Evolutionary conservation across 2,329 filamentous ascomycete species (phyloP).

Genomic region (Fusarium mangiferae): DNA sequence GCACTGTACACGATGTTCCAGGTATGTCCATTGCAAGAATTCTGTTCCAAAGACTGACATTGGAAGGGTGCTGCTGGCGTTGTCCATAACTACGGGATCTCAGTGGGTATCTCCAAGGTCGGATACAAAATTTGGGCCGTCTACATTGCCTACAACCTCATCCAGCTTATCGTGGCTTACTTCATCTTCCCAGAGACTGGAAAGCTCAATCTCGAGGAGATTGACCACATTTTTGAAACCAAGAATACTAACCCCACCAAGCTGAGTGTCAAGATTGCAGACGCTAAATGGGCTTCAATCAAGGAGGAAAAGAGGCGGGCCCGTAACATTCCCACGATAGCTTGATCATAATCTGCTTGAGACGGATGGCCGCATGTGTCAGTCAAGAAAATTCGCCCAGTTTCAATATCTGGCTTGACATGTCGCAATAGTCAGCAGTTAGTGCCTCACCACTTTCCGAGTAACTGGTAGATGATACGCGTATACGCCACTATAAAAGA

Average conservation of each 20-base stretch:
- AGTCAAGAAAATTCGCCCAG: background rate
- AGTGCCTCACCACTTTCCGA: background rate
- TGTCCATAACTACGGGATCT: conserved; percentile 38
- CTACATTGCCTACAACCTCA: conserved; percentile 35
- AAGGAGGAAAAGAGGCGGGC: conserved; percentile 21
- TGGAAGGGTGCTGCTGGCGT: conserved; percentile 33
- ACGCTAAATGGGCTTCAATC: conserved; percentile 24
- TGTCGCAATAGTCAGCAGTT: background rate
- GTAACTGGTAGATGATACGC: background rate
- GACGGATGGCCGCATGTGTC: too few relatives aligned
- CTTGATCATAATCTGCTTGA: background rate
- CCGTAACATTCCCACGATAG: background rate
- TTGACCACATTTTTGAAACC: conserved; percentile 42
- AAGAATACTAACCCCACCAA: conserved; percentile 17
- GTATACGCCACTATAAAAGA: background rate
- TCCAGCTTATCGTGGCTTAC: conserved; percentile 32
- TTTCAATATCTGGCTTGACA: rapidly evolving
- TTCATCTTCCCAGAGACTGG: conserved; percentile 38
- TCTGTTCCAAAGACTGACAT: rapidly evolving
- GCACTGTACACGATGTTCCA: conserved; percentile 40
- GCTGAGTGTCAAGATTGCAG: conserved; percentile 25
- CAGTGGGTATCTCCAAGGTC: conserved; percentile 30
- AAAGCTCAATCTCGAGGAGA: conserved; percentile 38
- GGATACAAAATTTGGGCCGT: conserved; percentile 40
- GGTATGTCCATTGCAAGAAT: background rate